These are phyloP conservation scores for Debaryomycetaceae sp. DNA, from an alignment of 1,139 yeast genomes.

Conservation along the genomic window DNA sequence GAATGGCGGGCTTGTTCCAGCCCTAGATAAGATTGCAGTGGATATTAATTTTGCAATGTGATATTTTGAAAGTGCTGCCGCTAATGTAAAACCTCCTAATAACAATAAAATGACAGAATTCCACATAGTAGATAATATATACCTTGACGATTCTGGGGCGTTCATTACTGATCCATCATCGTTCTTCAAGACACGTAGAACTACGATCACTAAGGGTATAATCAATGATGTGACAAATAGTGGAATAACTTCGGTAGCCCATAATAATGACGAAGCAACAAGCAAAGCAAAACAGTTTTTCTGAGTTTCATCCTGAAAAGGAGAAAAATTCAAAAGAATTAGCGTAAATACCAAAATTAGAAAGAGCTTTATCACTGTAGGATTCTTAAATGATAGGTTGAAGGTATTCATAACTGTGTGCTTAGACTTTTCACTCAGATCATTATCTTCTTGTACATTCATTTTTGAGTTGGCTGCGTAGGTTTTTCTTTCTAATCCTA, in stretches of 20 bases:
- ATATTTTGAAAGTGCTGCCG: constrained; percentile 69
- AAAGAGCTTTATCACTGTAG: constrained; percentile 45
- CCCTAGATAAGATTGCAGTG: constrained; percentile 59
- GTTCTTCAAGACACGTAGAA: constrained; percentile 55
- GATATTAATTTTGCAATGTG: constrained; percentile 67
- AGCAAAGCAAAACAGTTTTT: constrained; percentile 66
- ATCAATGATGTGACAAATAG: constrained; percentile 63
- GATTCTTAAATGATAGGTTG: constrained; percentile 37
- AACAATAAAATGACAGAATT: constrained; percentile 67
- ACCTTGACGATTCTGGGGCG: constrained; percentile 54
- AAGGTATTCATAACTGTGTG: constrained; percentile 19
- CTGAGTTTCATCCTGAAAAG: constrained; percentile 59
- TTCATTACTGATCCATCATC: constrained; percentile 53
- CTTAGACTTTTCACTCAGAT: constrained; percentile 13
- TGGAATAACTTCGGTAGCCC: constrained; percentile 76
- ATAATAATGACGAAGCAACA: constrained; percentile 64
- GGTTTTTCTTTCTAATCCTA: constrained; percentile 72
- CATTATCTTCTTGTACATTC: constrained; percentile 9
- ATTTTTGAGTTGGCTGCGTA: constrained; percentile 37
- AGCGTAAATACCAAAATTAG: constrained; percentile 45
- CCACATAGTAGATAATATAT: constrained; percentile 64
- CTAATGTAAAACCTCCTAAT: constrained; percentile 70
- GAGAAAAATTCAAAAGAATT: constrained; percentile 48
- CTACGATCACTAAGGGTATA: constrained; percentile 57
- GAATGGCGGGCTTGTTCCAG: constrained; percentile 65